Conservation (phyloP, 345 rosid species). For the Syzygium aromaticum region DNA sequence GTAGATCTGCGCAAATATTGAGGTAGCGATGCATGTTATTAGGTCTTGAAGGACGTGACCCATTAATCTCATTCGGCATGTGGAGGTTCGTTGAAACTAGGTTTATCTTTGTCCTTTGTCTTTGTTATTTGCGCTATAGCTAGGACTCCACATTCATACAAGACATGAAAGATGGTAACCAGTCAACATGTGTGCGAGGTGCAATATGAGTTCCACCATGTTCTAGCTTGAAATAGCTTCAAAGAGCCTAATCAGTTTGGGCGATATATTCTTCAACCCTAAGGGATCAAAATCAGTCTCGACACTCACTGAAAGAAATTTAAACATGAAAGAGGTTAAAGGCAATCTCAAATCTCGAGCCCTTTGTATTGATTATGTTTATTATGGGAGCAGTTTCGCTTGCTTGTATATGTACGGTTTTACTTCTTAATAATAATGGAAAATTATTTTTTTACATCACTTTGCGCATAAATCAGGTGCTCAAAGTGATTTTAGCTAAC, state of each 20-base stretch:
- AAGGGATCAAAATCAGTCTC: neutral
- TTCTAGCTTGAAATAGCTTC: neutral
- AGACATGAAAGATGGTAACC: neutral
- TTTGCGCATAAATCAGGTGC: neutral
- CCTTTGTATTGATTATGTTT: neutral
- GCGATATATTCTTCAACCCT: neutral
- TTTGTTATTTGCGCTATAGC: no score
- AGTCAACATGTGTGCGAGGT: neutral
- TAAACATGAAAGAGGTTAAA: neutral
- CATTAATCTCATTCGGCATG: neutral
- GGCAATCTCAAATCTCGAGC: neutral
- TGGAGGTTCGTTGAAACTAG: neutral
- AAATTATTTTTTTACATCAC: neutral
- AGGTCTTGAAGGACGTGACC: neutral
- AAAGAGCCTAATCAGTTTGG: neutral
- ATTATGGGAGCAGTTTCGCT: neutral
- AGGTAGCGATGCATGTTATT: neutral
- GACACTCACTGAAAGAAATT: neutral
- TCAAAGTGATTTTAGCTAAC: neutral
- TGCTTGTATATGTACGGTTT: neutral
- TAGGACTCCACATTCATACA: neutral
- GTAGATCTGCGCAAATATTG: no score
- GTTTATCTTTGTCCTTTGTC: neutral
- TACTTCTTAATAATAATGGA: neutral
- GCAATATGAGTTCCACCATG: neutral